Evolutionary conservation across 2,329 filamentous ascomycete species (phyloP).

Genomic region (Elsinoe necatrix): DNA sequence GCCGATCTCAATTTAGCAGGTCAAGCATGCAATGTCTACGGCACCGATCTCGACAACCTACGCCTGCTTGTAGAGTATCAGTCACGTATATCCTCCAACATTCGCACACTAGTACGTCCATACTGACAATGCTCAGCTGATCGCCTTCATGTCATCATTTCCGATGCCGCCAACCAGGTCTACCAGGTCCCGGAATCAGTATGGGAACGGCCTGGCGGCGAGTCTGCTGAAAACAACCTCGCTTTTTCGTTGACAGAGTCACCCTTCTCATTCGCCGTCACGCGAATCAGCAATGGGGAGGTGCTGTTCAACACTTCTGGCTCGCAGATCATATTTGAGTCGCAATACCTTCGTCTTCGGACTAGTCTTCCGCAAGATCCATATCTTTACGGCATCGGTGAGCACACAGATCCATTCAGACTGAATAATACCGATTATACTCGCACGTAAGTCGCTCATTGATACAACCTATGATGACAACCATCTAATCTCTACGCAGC

Average conservation of each 20-base stretch:
- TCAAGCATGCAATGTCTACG: conserved; percentile 52
- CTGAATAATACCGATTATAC: conserved; percentile 62
- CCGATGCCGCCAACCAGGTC: conserved; percentile 59
- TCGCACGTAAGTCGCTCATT: conserved; percentile 39
- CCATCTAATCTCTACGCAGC: background rate
- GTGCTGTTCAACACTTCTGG: conserved; percentile 63
- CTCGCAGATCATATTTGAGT: conserved; percentile 62
- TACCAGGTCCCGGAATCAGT: conserved; percentile 68
- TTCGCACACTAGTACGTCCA: background rate
- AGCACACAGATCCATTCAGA: conserved; percentile 57
- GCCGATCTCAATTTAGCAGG: conserved; percentile 62
- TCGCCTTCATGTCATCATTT: conserved; percentile 67
- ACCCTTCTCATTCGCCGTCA: conserved; percentile 62
- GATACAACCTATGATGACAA: background rate
- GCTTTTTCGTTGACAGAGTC: conserved; percentile 46
- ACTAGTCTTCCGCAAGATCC: conserved; percentile 61
- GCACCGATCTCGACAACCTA: conserved; percentile 48
- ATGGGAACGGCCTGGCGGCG: conserved; percentile 49
- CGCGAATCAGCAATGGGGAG: conserved; percentile 48
- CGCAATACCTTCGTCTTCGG: conserved; percentile 65
- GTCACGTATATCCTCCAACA: conserved; percentile 38
- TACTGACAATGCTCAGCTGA: conserved; percentile 21
- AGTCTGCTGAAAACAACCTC: conserved; percentile 36
- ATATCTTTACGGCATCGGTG: conserved; percentile 69
- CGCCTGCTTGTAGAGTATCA: conserved; percentile 55